Percentiles rank a stretch among this genome's conserved stretches.
These are phyloP conservation scores for Suillus ampliporus DNA, from an alignment of 768 basidiomycete genomes.

Conservation along the genomic window DNA sequence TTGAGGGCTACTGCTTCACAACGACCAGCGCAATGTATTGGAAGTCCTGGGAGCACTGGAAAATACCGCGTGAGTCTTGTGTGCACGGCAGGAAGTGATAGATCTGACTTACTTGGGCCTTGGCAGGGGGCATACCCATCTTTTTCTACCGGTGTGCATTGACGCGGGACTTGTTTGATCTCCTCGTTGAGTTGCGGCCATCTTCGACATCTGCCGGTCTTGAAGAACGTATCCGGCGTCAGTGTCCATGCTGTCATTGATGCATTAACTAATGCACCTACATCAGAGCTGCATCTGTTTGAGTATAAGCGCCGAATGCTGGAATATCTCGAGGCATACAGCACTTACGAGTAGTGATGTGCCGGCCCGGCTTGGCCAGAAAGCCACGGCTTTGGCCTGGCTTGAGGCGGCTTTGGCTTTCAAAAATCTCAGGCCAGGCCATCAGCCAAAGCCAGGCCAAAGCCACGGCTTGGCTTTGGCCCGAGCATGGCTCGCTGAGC, in stretches of 20 bases:
- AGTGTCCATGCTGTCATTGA: slow-evolving; percentile 2
- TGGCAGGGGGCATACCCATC: slow-evolving; percentile 22
- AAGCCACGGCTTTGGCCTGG: too few relatives aligned
- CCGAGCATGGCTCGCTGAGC: too few relatives aligned
- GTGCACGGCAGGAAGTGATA: too few relatives aligned
- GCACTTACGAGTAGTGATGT: slow-evolving; percentile 3
- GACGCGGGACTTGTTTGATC: slow-evolving; percentile 28
- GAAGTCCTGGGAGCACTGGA: slow-evolving; percentile 25
- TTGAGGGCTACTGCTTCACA: too few relatives aligned
- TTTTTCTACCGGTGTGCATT: slow-evolving; percentile 26
- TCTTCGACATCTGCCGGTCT: slow-evolving; percentile 24
- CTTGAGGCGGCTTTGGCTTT: too few relatives aligned
- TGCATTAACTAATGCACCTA: not conserved
- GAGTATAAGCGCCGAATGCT: slow-evolving; percentile 22
- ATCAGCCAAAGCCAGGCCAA: too few relatives aligned
- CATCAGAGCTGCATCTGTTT: slow-evolving; percentile 29
- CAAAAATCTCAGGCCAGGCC: too few relatives aligned
- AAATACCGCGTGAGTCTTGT: slow-evolving; percentile 22
- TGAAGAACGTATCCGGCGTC: slow-evolving; percentile 28
- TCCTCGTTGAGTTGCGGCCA: slow-evolving; percentile 29
- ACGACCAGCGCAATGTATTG: slow-evolving; percentile 22
- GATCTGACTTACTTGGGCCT: not conserved
- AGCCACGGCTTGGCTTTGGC: too few relatives aligned
- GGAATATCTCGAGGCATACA: slow-evolving; percentile 19
- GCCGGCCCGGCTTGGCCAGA: too few relatives aligned